phyloP scores from a whole-genome alignment of 2,329 filamentous ascomycete genomes.

The Coniochaeta sp. region DNA sequence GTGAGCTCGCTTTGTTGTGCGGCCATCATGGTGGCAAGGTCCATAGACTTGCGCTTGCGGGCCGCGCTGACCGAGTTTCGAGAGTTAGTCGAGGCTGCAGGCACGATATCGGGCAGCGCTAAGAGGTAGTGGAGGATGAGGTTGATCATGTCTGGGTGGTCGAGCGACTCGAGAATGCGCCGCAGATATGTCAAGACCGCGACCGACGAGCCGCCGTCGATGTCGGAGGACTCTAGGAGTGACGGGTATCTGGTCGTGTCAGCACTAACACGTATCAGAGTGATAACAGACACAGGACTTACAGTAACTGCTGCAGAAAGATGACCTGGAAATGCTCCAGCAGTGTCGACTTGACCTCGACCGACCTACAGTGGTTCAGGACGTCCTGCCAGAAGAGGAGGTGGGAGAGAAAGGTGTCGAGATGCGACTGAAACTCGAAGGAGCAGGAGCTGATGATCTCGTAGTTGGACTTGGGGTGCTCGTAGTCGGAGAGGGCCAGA shows the following conservation, averaged over 20 bases:
- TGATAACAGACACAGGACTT: slow-evolving; percentile 21
- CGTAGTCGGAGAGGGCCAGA: slow-evolving; percentile 82
- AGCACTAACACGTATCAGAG: neutral
- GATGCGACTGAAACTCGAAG: slow-evolving; percentile 71
- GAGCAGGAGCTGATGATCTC: slow-evolving; percentile 70
- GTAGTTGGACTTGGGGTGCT: slow-evolving; percentile 61
- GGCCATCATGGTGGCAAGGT: slow-evolving; percentile 73
- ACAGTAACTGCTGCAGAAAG: slow-evolving; percentile 91
- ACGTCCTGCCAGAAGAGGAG: slow-evolving; percentile 98
- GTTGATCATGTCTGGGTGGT: slow-evolving; percentile 90
- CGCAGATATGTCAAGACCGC: slow-evolving; percentile 91
- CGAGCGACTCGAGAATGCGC: slow-evolving; percentile 81
- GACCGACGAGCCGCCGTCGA: slow-evolving; percentile 92
- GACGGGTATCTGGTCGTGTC: slow-evolving; percentile 71
- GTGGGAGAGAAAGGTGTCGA: slow-evolving; percentile 91
- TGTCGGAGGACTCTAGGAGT: slow-evolving; percentile 90
- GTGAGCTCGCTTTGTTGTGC: slow-evolving; percentile 67
- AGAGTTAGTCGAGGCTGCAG: slow-evolving; percentile 25
- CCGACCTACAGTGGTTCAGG: slow-evolving; percentile 86
- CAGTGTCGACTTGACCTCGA: slow-evolving; percentile 85
- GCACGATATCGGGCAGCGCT: slow-evolving; percentile 59
- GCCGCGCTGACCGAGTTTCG: slow-evolving; percentile 56
- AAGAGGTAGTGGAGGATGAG: slow-evolving; percentile 89
- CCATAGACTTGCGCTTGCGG: slow-evolving; percentile 80
- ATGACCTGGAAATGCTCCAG: slow-evolving; percentile 96